These are phyloP conservation scores for Symbiodinium pilosum DNA, from an alignment of 73 alveolate species.

Conservation along the genomic window DNA sequence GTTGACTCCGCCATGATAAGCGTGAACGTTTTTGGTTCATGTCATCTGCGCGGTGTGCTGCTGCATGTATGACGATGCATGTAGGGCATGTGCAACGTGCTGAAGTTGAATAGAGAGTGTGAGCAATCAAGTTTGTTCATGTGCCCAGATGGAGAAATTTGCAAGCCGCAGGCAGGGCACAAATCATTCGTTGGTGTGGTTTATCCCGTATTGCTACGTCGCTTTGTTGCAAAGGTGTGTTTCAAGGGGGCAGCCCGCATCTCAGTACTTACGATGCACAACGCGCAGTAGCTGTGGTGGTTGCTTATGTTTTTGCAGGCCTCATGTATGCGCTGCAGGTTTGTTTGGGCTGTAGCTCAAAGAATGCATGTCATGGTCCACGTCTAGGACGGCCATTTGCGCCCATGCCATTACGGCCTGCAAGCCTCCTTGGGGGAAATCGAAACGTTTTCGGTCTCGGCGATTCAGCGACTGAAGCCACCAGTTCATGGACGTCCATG, in stretches of 20 bases:
- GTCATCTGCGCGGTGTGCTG: no score
- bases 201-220: background rate
- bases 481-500: background rate
- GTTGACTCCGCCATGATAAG: no score
- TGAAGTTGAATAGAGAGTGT: background rate
- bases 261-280: background rate
- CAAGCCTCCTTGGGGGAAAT: background rate
- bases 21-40: no score
- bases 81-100: background rate
- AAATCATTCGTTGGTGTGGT: background rate
- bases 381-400: background rate
- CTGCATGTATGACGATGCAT: background rate
- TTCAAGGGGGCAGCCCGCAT: constrained; percentile 32
- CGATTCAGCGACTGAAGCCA: no score
- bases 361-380: background rate
- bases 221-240: constrained; percentile 24
- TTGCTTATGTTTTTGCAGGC: no score
- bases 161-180: constrained; percentile 78
- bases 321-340: no score
- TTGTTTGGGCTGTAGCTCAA: background rate
- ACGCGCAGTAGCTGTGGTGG: no score
- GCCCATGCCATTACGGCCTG: background rate
- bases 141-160: constrained; percentile 41
- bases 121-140: background rate
- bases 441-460: background rate